Base-by-base conservation (phyloP, 2,329 filamentous ascomycete genomes). In the Xylaria sp. region DNA sequence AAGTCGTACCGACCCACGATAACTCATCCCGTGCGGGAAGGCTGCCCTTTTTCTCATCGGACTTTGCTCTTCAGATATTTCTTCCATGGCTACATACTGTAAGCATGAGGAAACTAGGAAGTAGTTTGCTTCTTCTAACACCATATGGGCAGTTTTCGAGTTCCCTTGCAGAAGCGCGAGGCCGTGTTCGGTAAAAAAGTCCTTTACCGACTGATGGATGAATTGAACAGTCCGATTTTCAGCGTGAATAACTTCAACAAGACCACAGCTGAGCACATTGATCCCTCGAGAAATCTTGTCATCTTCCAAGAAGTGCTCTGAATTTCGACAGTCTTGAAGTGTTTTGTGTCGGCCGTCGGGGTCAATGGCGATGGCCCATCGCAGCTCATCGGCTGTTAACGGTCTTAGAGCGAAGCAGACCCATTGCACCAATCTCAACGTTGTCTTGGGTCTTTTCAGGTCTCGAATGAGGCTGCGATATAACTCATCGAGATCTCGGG, bases 141-240 rank as follows among this genome's bases (percentile, higher is more conserved):
- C 46, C 18, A n/a, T 9, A 39, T 12, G 15, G 6, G 13, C 10
- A 3, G 46, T 20, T 23, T 59, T 25, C 25, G 54, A 33, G 13
- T n/a, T 7, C 8, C 25, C 31, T 5, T 25, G 9, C 20, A 61
- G n/a, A 25, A 9, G 48, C 8, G 28, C n/a, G 1, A 61, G 39
- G 23, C 63, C 63, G 13, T 18, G 25, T 15, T 46, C 49, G 2
- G 9, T 39, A 10, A 64, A 58, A 46, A 64, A 64, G 43, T 64
- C 62, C 31, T 51, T 52, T 1, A 64, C 62, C 6, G 62, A 58
- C 43, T 58, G 46, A 20, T 64, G 62, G 2, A 59, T 52, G 18
- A 64, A 52, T 31, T 64, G 46, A 9, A 56, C 52, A 3, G 25
- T 49, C 15, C 15, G 23, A 2, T 8, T 20, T 9, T n/a, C 23